These are phyloP conservation scores for Pseudopithomyces maydicus DNA, from an alignment of 2,329 filamentous ascomycete genomes.

Conservation along the genomic window DNA sequence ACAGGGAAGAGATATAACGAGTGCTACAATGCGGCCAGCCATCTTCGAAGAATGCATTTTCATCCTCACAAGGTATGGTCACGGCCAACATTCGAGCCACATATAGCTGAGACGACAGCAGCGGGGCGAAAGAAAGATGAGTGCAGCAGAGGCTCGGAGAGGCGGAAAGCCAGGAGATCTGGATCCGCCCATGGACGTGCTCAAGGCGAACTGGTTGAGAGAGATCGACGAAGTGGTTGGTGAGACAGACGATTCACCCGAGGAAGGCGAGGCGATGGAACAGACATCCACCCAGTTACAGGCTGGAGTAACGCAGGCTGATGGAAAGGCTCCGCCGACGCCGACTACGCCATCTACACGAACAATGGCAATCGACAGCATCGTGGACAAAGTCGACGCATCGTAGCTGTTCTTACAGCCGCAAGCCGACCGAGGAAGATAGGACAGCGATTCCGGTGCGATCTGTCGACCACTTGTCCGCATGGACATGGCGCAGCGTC, in stretches of 20 bases:
- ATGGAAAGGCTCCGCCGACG: slow-evolving; percentile 41
- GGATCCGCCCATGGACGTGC: slow-evolving; percentile 64
- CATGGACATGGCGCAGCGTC: neutral
- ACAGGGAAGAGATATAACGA: slow-evolving; percentile 80
- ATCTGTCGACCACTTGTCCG: neutral
- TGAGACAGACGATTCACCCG: slow-evolving; percentile 29
- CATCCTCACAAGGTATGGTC: slow-evolving; percentile 61
- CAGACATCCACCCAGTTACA: slow-evolving; percentile 24
- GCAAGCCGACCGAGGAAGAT: neutral
- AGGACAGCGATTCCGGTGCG: neutral
- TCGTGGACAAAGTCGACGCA: slow-evolving; percentile 45
- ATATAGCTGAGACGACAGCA: neutral
- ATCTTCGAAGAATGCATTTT: slow-evolving; percentile 88
- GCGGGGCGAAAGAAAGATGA: slow-evolving; percentile 57
- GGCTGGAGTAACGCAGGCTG: slow-evolving; percentile 22
- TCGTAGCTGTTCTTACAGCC: slow-evolving; percentile 23
- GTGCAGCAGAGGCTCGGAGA: slow-evolving; percentile 62
- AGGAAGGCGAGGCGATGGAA: slow-evolving; percentile 25
- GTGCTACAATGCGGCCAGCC: slow-evolving; percentile 93
- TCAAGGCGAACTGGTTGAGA: slow-evolving; percentile 63
- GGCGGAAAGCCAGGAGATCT: slow-evolving; percentile 62
- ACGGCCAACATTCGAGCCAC: neutral
- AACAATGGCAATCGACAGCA: slow-evolving; percentile 47
- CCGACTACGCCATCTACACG: slow-evolving; percentile 44
- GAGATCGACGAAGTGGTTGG: slow-evolving; percentile 57